These are phyloP conservation scores for Boletus speciosus DNA, from an alignment of 768 basidiomycete species.

Conservation along the genomic window DNA sequence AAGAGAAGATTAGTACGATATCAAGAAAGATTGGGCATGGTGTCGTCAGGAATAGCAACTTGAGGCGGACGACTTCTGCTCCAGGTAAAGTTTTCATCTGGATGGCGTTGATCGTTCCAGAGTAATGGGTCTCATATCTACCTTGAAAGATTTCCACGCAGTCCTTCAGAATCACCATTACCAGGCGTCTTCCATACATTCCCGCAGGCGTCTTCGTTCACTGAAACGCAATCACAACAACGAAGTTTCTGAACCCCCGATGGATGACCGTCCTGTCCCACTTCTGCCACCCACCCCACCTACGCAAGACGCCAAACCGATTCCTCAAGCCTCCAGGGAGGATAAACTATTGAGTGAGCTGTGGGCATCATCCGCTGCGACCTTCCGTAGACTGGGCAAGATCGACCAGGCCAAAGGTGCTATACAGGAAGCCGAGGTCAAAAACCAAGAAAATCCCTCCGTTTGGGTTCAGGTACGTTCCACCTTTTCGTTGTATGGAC, in stretches of 20 bases:
- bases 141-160: constrained; percentile 61
- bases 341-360: constrained; percentile 74
- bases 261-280: constrained; percentile 38
- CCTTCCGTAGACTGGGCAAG: constrained; percentile 85
- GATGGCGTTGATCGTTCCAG: not conserved
- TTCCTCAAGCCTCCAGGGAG: constrained; percentile 47
- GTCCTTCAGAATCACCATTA: constrained; percentile 57
- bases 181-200: constrained; percentile 84
- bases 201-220: constrained; percentile 58
- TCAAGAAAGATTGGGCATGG: constrained; percentile 75
- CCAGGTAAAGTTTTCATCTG: constrained; percentile 48
- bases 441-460: constrained; percentile 79
- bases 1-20: constrained; percentile 69
- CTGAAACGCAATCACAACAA: constrained; percentile 36
- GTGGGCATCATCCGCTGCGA: constrained; percentile 94
- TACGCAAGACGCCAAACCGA: constrained; percentile 28
- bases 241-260: constrained; percentile 29
- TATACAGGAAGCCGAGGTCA: constrained; percentile 91
- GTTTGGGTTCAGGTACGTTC: constrained; percentile 90
- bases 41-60: constrained; percentile 50
- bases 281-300: constrained; percentile 36
- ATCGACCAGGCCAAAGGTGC: constrained; percentile 87
- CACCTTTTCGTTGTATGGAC: not conserved
- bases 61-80: constrained; percentile 63
- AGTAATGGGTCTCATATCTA: not conserved